These are phyloP conservation scores for Cephalotrichum gorgonifer DNA, from an alignment of 2,329 filamentous ascomycete genomes.

Conservation along the genomic window DNA sequence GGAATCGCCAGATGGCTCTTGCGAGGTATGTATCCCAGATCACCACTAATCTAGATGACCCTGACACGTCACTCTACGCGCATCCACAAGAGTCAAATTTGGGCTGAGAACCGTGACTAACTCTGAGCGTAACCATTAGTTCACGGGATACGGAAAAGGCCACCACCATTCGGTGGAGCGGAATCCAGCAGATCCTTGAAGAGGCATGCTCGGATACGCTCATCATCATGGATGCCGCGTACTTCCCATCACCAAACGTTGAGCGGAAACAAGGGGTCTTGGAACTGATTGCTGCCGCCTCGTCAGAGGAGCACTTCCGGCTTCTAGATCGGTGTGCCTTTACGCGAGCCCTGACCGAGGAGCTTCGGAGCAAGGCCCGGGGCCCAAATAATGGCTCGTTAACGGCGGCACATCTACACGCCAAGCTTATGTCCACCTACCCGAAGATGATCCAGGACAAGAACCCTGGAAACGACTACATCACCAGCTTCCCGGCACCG, in stretches of 20 bases:
- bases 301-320: constrained; percentile 39
- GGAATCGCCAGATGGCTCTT: constrained; percentile 45
- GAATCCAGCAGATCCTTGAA: constrained; percentile 45
- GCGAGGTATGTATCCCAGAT: constrained; percentile 33
- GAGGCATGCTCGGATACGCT: constrained; percentile 44
- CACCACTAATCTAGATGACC: not conserved
- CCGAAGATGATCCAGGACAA: constrained; percentile 40
- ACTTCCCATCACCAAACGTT: constrained; percentile 43
- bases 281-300: constrained; percentile 45
- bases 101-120: not conserved
- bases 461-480: constrained; percentile 32
- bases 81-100: not conserved
- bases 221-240: constrained; percentile 48
- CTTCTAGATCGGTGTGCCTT: constrained; percentile 40
- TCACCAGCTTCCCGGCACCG: constrained; percentile 41
- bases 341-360: constrained; percentile 37
- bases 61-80: too few relatives aligned
- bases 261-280: constrained; percentile 41
- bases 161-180: constrained; percentile 42
- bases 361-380: constrained; percentile 37
- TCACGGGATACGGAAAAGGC: constrained; percentile 33
- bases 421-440: constrained; percentile 40
- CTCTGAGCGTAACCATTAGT: constrained; percentile 21
- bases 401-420: constrained; percentile 43
- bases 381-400: constrained; percentile 26